Conservation (phyloP, 345 rosid species). For the Adansonia digitata region DNA sequence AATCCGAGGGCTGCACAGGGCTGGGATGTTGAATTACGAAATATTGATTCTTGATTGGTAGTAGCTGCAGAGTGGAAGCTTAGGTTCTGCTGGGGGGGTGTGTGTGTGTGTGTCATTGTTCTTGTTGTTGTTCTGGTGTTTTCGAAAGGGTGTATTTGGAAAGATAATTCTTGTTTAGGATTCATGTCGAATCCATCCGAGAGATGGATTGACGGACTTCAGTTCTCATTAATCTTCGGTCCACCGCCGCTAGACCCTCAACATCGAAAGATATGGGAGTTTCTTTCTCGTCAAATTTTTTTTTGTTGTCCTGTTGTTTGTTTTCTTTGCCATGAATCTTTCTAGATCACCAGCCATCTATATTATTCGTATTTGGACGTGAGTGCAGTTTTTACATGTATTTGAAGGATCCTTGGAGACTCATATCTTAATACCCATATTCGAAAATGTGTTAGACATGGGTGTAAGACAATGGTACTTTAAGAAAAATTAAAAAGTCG, state of each 20-base stretch:
- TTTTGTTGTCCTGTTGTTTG: not conserved
- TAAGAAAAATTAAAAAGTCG: too few relatives aligned
- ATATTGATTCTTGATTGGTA: slow-evolving; percentile 50
- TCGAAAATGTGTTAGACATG: too few relatives aligned
- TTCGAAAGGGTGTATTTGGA: not conserved
- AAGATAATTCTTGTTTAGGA: not conserved
- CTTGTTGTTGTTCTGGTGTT: slow-evolving; percentile 7
- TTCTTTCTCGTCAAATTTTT: not conserved
- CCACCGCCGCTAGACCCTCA: slow-evolving; percentile 76
- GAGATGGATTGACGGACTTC: slow-evolving; percentile 95
- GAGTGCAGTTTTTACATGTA: too few relatives aligned
- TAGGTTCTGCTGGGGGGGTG: slow-evolving; percentile 5
- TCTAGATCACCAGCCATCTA: too few relatives aligned
- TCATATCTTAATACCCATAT: too few relatives aligned
- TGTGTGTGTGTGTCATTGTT: too few relatives aligned
- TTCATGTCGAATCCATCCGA: slow-evolving; percentile 67
- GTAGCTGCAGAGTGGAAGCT: slow-evolving; percentile 3
- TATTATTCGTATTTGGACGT: too few relatives aligned
- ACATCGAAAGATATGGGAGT: slow-evolving; percentile 60
- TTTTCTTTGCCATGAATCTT: not conserved
- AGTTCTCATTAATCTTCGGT: slow-evolving; percentile 79
- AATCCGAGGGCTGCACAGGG: not conserved
- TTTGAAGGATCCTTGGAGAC: too few relatives aligned
- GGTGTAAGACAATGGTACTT: too few relatives aligned
- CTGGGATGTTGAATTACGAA: slow-evolving; percentile 44